A percentile compares a stretch with the other conserved stretches of the same genome.
These are phyloP conservation scores for Cordyceps cateniannulata DNA, from an alignment of 2,329 filamentous ascomycete species.

Conservation along the genomic window DNA sequence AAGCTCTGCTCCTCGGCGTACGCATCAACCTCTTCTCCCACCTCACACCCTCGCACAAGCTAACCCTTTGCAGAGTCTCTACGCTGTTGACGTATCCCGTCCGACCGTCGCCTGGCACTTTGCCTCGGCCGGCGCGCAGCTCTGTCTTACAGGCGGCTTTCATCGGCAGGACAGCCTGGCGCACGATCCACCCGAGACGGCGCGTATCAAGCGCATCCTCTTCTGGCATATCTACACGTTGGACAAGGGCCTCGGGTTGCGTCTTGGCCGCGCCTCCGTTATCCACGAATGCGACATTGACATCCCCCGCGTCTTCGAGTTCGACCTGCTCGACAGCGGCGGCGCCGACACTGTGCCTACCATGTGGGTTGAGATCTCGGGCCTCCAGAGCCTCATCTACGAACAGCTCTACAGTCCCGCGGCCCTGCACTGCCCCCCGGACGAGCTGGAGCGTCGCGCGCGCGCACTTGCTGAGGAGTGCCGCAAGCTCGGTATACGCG, in stretches of 20 bases:
- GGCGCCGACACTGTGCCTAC: conserved; percentile 35
- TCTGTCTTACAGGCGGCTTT: conserved; percentile 58
- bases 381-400: conserved; percentile 54
- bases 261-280: conserved; percentile 50
- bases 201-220: conserved; percentile 33
- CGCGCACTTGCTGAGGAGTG: conserved; percentile 32
- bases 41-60: background rate
- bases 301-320: conserved; percentile 35
- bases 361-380: conserved; percentile 49
- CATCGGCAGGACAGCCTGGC: conserved; percentile 39
- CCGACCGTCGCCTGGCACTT: conserved; percentile 61
- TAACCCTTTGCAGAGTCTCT: conserved; percentile 40
- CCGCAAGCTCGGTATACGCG: conserved; percentile 29
- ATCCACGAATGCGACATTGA: conserved; percentile 56
- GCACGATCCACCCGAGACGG: conserved; percentile 25
- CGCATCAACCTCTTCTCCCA: conserved; percentile 17
- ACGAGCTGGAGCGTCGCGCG: conserved; percentile 34
- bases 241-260: conserved; percentile 51
- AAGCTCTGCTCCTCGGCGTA: conserved; percentile 54
- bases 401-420: conserved; percentile 45
- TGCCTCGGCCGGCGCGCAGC: conserved; percentile 48
- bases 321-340: conserved; percentile 33
- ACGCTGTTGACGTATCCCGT: conserved; percentile 55
- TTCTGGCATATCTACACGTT: conserved; percentile 50
- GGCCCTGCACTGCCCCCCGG: conserved; percentile 34